Conservation (phyloP, 179 eudicot genomes). For the Patellifolia procumbens region DNA sequence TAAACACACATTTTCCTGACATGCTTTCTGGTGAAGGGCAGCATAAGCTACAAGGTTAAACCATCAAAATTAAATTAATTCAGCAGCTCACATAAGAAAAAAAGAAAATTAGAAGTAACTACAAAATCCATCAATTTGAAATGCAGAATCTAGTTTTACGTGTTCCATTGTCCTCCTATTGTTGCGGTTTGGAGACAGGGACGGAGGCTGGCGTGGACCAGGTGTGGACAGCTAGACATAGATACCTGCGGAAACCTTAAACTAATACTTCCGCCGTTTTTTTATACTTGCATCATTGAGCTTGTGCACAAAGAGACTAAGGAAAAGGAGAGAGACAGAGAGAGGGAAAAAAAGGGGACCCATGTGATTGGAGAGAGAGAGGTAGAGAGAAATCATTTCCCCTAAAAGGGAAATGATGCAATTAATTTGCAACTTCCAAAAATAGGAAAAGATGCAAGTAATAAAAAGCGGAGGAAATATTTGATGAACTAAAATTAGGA, state of each 20-base stretch:
- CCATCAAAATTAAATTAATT: background rate
- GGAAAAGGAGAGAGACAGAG: too few species aligned
- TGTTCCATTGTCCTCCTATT: background rate
- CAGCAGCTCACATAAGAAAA: constrained; percentile 5
- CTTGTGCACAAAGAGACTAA: too few species aligned
- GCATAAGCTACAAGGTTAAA: background rate
- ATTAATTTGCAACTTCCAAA: too few species aligned
- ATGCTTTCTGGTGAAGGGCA: background rate
- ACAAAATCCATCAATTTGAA: background rate
- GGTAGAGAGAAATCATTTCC: too few species aligned
- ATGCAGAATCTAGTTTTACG: background rate
- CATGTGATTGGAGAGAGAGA: too few species aligned
- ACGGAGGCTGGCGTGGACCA: background rate
- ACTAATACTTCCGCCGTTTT: too few species aligned
- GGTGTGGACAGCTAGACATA: background rate
- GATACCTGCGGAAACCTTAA: background rate
- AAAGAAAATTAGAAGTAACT: background rate
- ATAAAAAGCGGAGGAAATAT: too few species aligned
- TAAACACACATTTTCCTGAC: constrained; percentile 25
- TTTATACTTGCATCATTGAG: background rate
- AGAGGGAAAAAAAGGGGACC: too few species aligned
- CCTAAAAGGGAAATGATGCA: too few species aligned
- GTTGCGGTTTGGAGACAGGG: background rate
- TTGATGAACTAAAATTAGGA: background rate
- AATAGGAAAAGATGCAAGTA: too few species aligned